Evolutionary conservation across 2,329 filamentous ascomycete species (phyloP).

Genomic region (Colletotrichum sp.): DNA sequence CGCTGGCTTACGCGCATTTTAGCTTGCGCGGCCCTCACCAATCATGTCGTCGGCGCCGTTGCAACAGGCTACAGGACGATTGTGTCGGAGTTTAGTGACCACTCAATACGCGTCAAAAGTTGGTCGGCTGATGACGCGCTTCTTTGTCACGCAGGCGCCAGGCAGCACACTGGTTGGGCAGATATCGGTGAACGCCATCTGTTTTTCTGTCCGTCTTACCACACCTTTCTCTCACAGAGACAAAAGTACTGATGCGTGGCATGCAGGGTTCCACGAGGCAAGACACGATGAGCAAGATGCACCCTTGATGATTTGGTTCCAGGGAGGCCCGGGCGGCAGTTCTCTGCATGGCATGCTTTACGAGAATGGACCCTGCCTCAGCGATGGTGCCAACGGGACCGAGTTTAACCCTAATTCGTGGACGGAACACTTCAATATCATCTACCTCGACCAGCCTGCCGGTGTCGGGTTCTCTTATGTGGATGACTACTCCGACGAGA

Average conservation of each 20-base stretch:
- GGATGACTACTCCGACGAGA: not conserved
- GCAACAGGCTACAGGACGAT: not conserved
- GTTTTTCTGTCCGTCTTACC: conserved; percentile 2
- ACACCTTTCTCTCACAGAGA: not conserved
- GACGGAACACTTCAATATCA: conserved; percentile 50
- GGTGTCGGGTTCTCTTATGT: conserved; percentile 24
- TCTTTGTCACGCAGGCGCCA: not conserved
- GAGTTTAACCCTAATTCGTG: conserved; percentile 61
- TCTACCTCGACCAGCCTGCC: conserved; percentile 25
- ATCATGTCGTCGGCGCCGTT: not conserved
- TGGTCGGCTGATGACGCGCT: not conserved
- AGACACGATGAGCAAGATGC: conserved; percentile 27
- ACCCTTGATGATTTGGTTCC: conserved; percentile 60
- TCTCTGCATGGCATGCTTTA: conserved; percentile 58
- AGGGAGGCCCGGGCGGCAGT: conserved; percentile 64
- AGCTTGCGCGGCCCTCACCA: not conserved
- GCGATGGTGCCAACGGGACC: conserved; percentile 49
- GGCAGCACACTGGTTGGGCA: not conserved
- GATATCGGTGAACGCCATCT: not conserved
- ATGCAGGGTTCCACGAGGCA: conserved; percentile 39
- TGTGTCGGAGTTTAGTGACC: not conserved
- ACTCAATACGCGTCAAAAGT: not conserved
- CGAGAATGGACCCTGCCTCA: conserved; percentile 57
- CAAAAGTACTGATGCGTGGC: not conserved
- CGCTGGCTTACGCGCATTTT: not conserved